phyloP scores from a whole-genome alignment of 805 yeast genomes.

The Saccharomyces paradoxus region DNA sequence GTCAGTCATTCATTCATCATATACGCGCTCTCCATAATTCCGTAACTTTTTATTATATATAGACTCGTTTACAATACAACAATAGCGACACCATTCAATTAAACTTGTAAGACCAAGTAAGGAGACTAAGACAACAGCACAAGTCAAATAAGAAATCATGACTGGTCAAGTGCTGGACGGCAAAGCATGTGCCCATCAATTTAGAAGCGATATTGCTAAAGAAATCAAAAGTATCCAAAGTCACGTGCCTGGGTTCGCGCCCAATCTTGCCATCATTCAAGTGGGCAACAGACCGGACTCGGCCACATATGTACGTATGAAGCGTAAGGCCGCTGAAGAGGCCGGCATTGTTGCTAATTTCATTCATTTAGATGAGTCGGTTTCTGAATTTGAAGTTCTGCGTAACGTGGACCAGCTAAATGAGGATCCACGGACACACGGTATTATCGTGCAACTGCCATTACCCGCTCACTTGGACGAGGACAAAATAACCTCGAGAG shows the following conservation, averaged over 20 bases:
- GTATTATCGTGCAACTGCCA: slow-evolving; percentile 85
- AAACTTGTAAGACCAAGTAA: background rate
- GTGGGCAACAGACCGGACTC: slow-evolving; percentile 89
- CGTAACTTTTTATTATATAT: background rate
- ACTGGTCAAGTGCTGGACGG: slow-evolving; percentile 44
- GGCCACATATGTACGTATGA: slow-evolving; percentile 83
- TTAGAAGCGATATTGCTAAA: slow-evolving; percentile 44
- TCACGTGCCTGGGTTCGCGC: slow-evolving; percentile 47
- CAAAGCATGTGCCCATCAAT: slow-evolving; percentile 43
- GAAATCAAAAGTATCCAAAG: slow-evolving; percentile 42
- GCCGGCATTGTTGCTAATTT: slow-evolving; percentile 67
- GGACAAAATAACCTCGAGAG: slow-evolving; percentile 69
- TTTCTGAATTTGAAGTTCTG: slow-evolving; percentile 53
- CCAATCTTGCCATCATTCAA: slow-evolving; percentile 76
- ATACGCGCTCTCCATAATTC: background rate
- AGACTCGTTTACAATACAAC: background rate
- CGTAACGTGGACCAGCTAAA: slow-evolving; percentile 56
- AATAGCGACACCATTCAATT: background rate
- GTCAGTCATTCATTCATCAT: background rate
- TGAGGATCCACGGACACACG: slow-evolving; percentile 70
- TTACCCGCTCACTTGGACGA: slow-evolving; percentile 76
- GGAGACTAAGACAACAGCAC: background rate
- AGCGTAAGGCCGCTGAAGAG: slow-evolving; percentile 79
- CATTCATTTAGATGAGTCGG: slow-evolving; percentile 53
- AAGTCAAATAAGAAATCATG: slow-evolving; percentile 6